phyloP scores from a whole-genome alignment of 352 stramenopile species.

The Phytophthora uliginosa region DNA sequence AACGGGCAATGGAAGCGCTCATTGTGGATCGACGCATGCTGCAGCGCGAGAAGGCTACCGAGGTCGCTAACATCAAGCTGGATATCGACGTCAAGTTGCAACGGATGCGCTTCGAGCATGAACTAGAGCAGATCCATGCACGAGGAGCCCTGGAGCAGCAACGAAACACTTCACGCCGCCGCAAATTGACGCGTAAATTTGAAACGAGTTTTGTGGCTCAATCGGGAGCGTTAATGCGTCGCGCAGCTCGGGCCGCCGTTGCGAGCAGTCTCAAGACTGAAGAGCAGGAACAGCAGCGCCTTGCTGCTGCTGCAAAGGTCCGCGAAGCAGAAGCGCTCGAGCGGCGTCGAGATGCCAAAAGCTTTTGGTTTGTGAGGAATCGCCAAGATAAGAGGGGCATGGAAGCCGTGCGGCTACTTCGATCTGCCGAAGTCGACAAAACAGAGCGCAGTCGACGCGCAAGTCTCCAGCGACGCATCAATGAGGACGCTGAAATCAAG shows the following conservation, averaged over 20 bases:
- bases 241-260: conserved; percentile 56
- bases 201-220: conserved; percentile 66
- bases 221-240: conserved; percentile 74
- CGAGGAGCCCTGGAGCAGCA: conserved; percentile 61
- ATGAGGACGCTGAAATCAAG: conserved; percentile 81
- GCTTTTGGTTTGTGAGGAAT: conserved; percentile 75
- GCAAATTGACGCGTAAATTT: conserved; percentile 63
- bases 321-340: conserved; percentile 49
- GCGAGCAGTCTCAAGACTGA: conserved; percentile 40
- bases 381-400: conserved; percentile 51
- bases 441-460: conserved; percentile 30
- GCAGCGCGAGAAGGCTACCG: conserved; percentile 66
- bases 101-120: conserved; percentile 64
- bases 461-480: conserved; percentile 49
- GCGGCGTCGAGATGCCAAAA: conserved; percentile 69
- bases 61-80: conserved; percentile 66
- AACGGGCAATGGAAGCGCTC: conserved; percentile 68
- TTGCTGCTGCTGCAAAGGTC: conserved; percentile 31
- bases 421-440: conserved; percentile 35
- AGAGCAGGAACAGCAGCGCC: conserved; percentile 45
- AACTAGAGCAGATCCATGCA: conserved; percentile 55
- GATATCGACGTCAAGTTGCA: conserved; percentile 81
- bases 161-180: conserved; percentile 44
- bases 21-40: conserved; percentile 79
- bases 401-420: conserved; percentile 33